Conservation (phyloP, 192 early-diverging fungal genomes). For the Piromyces sp. region DNA sequence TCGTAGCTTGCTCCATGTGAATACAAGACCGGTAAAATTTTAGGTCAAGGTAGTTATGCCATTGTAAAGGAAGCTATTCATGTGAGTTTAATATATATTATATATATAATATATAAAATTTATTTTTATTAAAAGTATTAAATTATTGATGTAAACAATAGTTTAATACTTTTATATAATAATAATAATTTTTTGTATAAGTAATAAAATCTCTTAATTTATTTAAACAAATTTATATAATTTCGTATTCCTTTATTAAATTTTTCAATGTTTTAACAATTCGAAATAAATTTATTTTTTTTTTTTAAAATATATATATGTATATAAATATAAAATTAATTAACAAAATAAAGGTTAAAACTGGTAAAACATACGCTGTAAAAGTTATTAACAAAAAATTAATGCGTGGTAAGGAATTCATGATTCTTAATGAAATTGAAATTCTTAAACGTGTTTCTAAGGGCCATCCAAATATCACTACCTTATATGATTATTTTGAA, state of each 20-base stretch:
- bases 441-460: slow-evolving; percentile 61
- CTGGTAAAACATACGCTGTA: slow-evolving; percentile 62
- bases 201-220: no score
- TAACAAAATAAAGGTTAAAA: slow-evolving; percentile 26
- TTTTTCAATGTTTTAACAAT: no score
- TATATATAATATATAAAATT: not conserved
- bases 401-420: slow-evolving; percentile 59
- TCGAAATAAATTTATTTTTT: no score
- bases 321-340: not conserved
- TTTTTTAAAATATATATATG: no score
- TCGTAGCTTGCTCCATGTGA: slow-evolving; percentile 9
- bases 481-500: slow-evolving; percentile 72
- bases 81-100: not conserved
- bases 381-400: slow-evolving; percentile 83
- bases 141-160: no score
- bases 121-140: no score
- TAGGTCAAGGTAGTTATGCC: slow-evolving; percentile 50
- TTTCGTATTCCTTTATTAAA: no score
- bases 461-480: slow-evolving; percentile 77
- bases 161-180: no score
- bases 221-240: no score
- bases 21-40: slow-evolving; percentile 46
- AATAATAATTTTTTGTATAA: no score
- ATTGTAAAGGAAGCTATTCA: slow-evolving; percentile 23
- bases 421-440: slow-evolving; percentile 84